These are phyloP conservation scores for Schoenoplectus tabernaemontani DNA, from an alignment of 202 grass and related monocot genomes.

Conservation along the genomic window DNA sequence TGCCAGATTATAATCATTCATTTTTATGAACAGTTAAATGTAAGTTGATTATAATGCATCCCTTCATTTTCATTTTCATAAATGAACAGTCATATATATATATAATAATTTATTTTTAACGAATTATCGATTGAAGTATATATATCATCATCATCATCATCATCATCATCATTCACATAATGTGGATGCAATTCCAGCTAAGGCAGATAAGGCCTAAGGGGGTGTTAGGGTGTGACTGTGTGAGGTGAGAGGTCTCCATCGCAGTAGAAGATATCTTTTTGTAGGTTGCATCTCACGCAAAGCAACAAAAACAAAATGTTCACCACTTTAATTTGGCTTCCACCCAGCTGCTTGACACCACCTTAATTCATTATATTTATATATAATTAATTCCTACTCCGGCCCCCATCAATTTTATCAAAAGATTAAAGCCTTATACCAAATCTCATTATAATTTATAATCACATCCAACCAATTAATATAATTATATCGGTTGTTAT, in stretches of 20 bases:
- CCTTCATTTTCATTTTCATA: not conserved
- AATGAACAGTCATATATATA: too few species aligned
- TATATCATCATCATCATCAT: too few species aligned
- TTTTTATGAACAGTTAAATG: too few species aligned
- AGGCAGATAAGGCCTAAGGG: not conserved
- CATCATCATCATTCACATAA: too few species aligned
- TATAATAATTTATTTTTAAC: too few species aligned
- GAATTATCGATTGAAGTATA: too few species aligned
- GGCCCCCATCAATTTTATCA: not conserved
- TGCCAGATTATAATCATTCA: not conserved
- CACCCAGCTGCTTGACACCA: slow-evolving; percentile 4
- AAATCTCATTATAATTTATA: too few species aligned
- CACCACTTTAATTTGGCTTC: slow-evolving; percentile 7
- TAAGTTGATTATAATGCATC: too few species aligned
- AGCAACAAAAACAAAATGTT: slow-evolving; percentile 16
- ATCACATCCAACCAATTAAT: too few species aligned
- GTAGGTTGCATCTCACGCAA: slow-evolving; percentile 27
- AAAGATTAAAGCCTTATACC: too few species aligned
- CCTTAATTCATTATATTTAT: not conserved
- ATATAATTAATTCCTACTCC: slow-evolving; percentile 7
- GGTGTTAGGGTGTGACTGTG: not conserved
- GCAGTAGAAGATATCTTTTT: slow-evolving; percentile 28
- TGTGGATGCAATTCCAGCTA: not conserved
- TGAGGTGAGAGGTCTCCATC: slow-evolving; percentile 51
- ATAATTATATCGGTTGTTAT: too few species aligned